Evolutionary conservation across 345 rosid genomes (phyloP).

Genomic region (Salix purpurea): DNA sequence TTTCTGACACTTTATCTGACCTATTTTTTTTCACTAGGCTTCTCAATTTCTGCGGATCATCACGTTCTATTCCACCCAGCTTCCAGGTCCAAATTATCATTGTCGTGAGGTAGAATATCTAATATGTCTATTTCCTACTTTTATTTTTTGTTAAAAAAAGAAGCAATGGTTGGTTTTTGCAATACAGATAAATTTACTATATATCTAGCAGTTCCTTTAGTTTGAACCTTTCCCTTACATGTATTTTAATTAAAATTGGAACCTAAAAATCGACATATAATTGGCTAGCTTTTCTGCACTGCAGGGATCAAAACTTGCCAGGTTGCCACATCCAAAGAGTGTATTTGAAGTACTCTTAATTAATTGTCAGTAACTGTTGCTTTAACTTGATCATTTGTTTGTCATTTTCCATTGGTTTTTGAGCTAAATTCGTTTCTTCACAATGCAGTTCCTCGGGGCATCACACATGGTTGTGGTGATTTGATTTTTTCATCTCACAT

Average conservation of each 20-base stretch:
- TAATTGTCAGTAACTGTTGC: conserved; percentile 50
- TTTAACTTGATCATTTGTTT: conserved; percentile 6
- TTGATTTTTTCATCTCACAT: conserved; percentile 96
- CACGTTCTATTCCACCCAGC: conserved; percentile 93
- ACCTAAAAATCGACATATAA: not conserved
- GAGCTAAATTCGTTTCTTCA: conserved; percentile 23
- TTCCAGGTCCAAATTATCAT: conserved; percentile 97
- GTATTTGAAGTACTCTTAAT: conserved; percentile 62
- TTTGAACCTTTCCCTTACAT: conserved; percentile 1
- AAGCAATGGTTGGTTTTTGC: not conserved
- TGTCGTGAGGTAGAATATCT: conserved; percentile 72
- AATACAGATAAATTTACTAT: not conserved
- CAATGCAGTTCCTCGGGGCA: conserved; percentile 87
- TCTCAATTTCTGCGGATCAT: conserved; percentile 81
- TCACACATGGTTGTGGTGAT: conserved; percentile 93
- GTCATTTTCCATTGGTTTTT: conserved; percentile 10
- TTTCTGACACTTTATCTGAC: conserved; percentile 12
- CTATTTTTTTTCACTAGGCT: conserved; percentile 43
- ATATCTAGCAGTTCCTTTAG: not conserved
- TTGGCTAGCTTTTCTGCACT: conserved; percentile 9
- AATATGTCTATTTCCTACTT: not conserved
- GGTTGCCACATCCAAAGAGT: conserved; percentile 72
- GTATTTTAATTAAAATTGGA: not conserved
- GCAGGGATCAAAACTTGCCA: conserved; percentile 86
- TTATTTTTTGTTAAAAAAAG: not conserved